Base-by-base conservation (phyloP, 208 protist genomes). In the Acanthamoeba healyi region DNA sequence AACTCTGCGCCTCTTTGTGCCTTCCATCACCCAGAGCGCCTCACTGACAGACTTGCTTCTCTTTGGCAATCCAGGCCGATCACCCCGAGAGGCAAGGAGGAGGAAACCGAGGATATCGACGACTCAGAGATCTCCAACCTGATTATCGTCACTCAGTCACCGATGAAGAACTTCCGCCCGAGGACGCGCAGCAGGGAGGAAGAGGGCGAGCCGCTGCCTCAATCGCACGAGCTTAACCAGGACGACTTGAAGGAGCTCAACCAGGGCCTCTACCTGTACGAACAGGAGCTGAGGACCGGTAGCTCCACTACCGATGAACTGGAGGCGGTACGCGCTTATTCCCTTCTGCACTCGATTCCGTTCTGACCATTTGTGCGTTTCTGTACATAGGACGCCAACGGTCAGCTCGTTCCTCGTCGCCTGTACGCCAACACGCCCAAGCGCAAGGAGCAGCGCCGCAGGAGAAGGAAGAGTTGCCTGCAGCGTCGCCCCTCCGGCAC, bases 101-200 rank as follows among this genome's bases (percentile, higher is more conserved):
- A 93, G 54, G 58, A 93, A 2, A 46, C 34, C 24, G 36, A 84
- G 44, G 79, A 88, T 15, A 67, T 96, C 5, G 93, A 96, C 51
- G 94, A 96, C 51, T 44, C 93, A 15, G 72, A 92, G 29, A 49
- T 96, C 6, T 51, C 77, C 51, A 96, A 96, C 63, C 89, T 96
- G 32, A 77, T 97, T 14, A 96, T 96, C 86, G 95, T 97, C 24
- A 97, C 95, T 14, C 96, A 97, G 87, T 95, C 95, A 17, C 94
- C 94, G 14, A 91, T 70, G 61, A 70, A 70, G 61, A 63, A 32
- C 14, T 24, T 22, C 40, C 58, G 82, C 70, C 87, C 58, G n/a
- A 44, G 51, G 40, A 74, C 40, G 91, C 34, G 65, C 58, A 44
- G 44, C 58, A 36, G 34, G 10, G 29, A 90, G 61, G 61, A 70